Conservation (phyloP, 2,329 filamentous ascomycete species). For the Hymenoscyphus infarciens region DNA sequence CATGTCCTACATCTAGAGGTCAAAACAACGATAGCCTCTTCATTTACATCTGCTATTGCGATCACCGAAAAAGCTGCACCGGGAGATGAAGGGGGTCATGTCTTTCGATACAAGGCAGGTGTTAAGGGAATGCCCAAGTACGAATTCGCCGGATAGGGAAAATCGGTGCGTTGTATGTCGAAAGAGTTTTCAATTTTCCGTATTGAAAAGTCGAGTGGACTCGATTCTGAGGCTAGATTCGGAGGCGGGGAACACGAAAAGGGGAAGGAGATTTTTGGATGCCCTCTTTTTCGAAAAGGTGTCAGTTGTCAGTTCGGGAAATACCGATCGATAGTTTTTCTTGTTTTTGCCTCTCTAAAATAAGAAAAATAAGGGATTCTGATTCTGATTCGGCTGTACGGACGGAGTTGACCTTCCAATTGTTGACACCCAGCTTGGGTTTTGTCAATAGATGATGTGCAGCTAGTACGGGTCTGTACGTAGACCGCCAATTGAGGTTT, state of each 20-base stretch:
- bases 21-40: slow-evolving; percentile 36
- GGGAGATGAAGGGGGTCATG: slow-evolving; percentile 38
- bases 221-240: background rate
- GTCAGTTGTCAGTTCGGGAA: background rate
- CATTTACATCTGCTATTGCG: slow-evolving; percentile 32
- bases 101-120: slow-evolving; percentile 34
- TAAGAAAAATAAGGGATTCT: background rate
- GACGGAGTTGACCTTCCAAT: background rate
- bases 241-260: background rate
- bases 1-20: slow-evolving; percentile 40
- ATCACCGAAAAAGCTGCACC: slow-evolving; percentile 27
- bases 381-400: background rate
- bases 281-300: background rate
- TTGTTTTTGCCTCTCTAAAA: slow-evolving; percentile 3
- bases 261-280: background rate
- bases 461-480: background rate
- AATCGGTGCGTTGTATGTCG: slow-evolving; percentile 29
- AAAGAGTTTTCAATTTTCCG: background rate
- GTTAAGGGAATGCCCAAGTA: slow-evolving; percentile 34
- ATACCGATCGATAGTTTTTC: background rate
- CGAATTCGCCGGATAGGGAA: slow-evolving; percentile 34
- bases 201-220: slow-evolving; percentile 1
- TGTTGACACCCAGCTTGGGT: background rate
- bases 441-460: slow-evolving; percentile 5
- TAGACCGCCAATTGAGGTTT: no score